Evolutionary conservation across 2,329 filamentous ascomycete species (phyloP).

Genomic region (Dryadomyces quercus-mongolicae): DNA sequence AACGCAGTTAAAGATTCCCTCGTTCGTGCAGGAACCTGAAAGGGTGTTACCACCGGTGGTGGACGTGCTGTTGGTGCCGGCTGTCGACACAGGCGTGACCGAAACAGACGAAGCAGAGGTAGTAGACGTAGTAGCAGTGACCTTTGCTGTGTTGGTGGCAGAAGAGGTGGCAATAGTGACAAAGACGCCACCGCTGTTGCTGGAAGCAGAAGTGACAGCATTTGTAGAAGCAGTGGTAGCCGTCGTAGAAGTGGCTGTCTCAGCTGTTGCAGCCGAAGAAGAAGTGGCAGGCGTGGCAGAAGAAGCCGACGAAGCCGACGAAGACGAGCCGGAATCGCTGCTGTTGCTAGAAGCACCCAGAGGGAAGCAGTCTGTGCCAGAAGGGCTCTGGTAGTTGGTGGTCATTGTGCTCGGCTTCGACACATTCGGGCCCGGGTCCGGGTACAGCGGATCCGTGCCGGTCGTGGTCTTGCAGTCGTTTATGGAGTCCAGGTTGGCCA

Average conservation of each 20-base stretch:
- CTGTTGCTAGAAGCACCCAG: slow-evolving; percentile 2
- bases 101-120: neutral
- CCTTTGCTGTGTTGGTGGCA: neutral
- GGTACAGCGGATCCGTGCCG: slow-evolving; percentile 14
- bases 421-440: slow-evolving; percentile 15
- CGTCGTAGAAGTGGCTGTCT: neutral
- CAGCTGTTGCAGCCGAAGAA: neutral
- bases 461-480: slow-evolving; percentile 12
- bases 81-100: slow-evolving; percentile 8
- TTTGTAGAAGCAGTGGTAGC: slow-evolving; percentile 1
- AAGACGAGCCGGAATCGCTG: neutral
- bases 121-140: neutral
- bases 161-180: slow-evolving; percentile 5
- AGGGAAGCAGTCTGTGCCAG: slow-evolving; percentile 12
- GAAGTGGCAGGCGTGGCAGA: neutral
- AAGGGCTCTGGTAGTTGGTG: slow-evolving; percentile 8
- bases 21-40: slow-evolving; percentile 27
- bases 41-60: slow-evolving; percentile 24
- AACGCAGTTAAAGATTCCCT: slow-evolving; percentile 39
- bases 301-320: neutral
- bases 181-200: neutral
- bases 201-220: neutral
- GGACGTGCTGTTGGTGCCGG: slow-evolving; percentile 6
- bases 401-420: slow-evolving; percentile 13
- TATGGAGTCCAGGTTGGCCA: slow-evolving; percentile 36